A percentile compares a stretch with the other conserved stretches of the same genome.
phyloP scores from a whole-genome alignment of 2,329 filamentous ascomycete species.

The Sarocladium oryzae region DNA sequence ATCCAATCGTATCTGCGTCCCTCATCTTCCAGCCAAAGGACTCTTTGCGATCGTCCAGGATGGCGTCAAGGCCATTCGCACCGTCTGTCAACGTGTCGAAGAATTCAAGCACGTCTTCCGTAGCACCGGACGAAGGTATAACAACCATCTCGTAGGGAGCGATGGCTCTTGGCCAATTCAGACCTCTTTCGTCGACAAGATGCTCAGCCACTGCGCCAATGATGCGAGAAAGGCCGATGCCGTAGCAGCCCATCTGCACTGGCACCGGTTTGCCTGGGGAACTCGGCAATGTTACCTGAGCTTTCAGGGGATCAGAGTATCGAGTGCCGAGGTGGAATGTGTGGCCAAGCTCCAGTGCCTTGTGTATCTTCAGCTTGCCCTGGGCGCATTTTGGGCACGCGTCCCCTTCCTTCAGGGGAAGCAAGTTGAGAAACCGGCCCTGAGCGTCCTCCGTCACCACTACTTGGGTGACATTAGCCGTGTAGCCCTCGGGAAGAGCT shows the following conservation, averaged over 20 bases:
- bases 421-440: conserved; percentile 45
- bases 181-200: conserved; percentile 61
- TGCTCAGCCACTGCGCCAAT: conserved; percentile 80
- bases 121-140: conserved; percentile 43
- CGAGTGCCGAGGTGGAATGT: conserved; percentile 90
- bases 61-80: conserved; percentile 46
- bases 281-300: conserved; percentile 43
- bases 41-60: conserved; percentile 67
- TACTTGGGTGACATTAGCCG: conserved; percentile 3
- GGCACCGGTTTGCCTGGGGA: conserved; percentile 33
- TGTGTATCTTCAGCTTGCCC: conserved; percentile 58
- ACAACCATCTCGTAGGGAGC: conserved; percentile 77
- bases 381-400: conserved; percentile 62
- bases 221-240: conserved; percentile 87
- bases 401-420: conserved; percentile 62
- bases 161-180: conserved; percentile 84
- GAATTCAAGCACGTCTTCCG: conserved; percentile 46
- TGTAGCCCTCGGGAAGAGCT: conserved; percentile 16
- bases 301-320: conserved; percentile 71
- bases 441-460: conserved; percentile 10
- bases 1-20: conserved; percentile 85
- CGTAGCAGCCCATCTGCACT: conserved; percentile 94
- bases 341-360: conserved; percentile 84
- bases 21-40: conserved; percentile 77
- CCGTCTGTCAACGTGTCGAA: conserved; percentile 50